Percentiles rank a stretch among this genome's conserved stretches.
Conservation (phyloP, 75 land plant species). For the Ceratopteris richardii region DNA sequence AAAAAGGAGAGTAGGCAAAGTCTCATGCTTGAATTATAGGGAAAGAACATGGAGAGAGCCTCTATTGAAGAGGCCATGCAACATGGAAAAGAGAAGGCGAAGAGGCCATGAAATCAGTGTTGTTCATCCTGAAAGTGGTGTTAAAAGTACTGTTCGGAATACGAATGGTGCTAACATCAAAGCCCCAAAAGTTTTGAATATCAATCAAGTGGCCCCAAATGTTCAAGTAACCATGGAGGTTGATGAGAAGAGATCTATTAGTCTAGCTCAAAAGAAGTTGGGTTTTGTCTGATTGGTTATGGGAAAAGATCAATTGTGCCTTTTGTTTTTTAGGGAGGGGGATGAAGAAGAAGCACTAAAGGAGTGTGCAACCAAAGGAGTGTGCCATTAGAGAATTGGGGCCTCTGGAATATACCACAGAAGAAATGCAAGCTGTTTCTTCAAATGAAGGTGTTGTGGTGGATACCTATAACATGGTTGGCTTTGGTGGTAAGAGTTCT, state of each 20-base stretch:
- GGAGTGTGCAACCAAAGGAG: constrained; percentile 63
- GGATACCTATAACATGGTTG: constrained; percentile 97
- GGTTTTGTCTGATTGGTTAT: constrained; percentile 89
- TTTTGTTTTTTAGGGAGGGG: constrained; percentile 81
- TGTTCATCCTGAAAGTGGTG: no score
- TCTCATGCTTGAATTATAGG: no score
- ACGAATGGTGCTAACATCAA: no score
- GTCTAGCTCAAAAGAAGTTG: constrained; percentile 52
- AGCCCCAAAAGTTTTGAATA: no score
- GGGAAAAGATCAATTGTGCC: constrained; percentile 84
- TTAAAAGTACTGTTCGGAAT: no score
- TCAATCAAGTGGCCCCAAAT: background rate
- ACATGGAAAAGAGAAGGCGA: no score
- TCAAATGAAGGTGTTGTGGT: constrained; percentile 92
- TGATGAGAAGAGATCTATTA: constrained; percentile 4
- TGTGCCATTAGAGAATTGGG: constrained; percentile 80
- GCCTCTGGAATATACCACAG: constrained; percentile 92
- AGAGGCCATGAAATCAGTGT: no score
- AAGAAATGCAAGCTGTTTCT: constrained; percentile 79
- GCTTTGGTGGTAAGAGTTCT: constrained; percentile 94
- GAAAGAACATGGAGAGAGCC: constrained; percentile 25
- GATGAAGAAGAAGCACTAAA: constrained; percentile 93
- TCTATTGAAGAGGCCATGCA: no score
- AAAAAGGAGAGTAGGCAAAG: constrained; percentile 55
- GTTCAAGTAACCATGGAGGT: background rate